phyloP scores from a whole-genome alignment of 2,329 filamentous ascomycete genomes.

The Taxawa tesnikishii region DNA sequence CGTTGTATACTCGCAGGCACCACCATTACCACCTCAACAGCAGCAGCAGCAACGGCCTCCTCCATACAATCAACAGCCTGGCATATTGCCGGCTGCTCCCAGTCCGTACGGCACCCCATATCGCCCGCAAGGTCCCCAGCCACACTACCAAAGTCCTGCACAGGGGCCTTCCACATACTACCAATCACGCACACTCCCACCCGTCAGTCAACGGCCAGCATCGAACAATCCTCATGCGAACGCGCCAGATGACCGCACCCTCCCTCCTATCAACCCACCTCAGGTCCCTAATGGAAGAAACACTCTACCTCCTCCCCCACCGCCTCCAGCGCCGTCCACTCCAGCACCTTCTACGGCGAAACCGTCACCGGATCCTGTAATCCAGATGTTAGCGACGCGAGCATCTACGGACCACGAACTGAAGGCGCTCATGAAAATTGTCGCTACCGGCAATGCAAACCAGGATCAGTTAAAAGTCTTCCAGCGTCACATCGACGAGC shows the following conservation, averaged over 20 bases:
- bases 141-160: conserved; percentile 3
- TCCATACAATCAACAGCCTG: not conserved
- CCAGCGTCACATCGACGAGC: conserved; percentile 68
- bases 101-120: conserved; percentile 7
- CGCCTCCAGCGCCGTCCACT: not conserved
- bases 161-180: conserved; percentile 7
- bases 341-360: conserved; percentile 13
- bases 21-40: conserved; percentile 5
- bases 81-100: not conserved
- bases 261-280: conserved; percentile 14
- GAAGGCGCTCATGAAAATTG: conserved; percentile 71
- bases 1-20: conserved; percentile 9
- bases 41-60: conserved; percentile 10
- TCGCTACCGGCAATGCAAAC: conserved; percentile 62
- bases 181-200: conserved; percentile 11
- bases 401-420: conserved; percentile 62
- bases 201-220: conserved; percentile 6
- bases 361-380: conserved; percentile 54
- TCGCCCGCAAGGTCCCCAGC: conserved; percentile 4
- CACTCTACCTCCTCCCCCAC: conserved; percentile 4
- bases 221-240: conserved; percentile 7
- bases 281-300: conserved; percentile 8
- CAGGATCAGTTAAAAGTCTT: conserved; percentile 62
- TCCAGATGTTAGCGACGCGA: conserved; percentile 63
- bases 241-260: conserved; percentile 14